Evolutionary conservation across 1,284 basidiomycete species (phyloP).

Genomic region (Rhodotorula sp.): DNA sequence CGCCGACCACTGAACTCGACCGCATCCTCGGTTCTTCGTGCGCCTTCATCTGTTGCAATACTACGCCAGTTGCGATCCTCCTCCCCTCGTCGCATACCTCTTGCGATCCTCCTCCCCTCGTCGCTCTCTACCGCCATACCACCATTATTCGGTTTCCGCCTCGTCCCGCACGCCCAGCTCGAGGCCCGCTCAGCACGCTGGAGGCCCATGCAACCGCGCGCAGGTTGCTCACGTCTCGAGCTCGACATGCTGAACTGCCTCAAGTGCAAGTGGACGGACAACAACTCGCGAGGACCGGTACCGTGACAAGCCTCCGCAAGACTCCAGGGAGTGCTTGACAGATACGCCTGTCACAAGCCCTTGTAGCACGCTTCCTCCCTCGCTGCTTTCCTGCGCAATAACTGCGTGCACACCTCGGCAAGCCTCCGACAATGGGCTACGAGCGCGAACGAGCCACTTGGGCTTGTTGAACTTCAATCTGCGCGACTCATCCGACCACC

Average conservation of each 20-base stretch:
- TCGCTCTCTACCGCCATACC: not conserved
- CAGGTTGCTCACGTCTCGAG: not conserved
- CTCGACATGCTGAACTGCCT: not conserved
- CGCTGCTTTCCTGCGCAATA: too few relatives aligned
- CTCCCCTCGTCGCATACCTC: too few relatives aligned
- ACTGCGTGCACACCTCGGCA: too few relatives aligned
- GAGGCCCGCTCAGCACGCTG: not conserved
- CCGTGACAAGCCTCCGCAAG: constrained; percentile 31
- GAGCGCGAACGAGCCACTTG: too few relatives aligned
- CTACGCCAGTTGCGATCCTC: too few relatives aligned
- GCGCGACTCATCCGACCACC: too few relatives aligned
- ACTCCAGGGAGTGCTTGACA: constrained; percentile 25
- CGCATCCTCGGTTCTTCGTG: not conserved
- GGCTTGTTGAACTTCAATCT: too few relatives aligned
- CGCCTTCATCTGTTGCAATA: too few relatives aligned
- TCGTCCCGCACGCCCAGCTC: not conserved
- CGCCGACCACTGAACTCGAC: not conserved
- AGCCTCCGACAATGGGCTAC: too few relatives aligned
- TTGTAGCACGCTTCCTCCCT: not conserved
- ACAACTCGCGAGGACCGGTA: not conserved
- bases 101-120: not conserved
- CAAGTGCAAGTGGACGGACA: too few relatives aligned
- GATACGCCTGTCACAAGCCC: constrained; percentile 24
- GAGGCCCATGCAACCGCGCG: not conserved
- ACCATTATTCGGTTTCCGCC: not conserved